Conservation (phyloP, 2,329 filamentous ascomycete genomes). For the Fusarium robinianum region DNA sequence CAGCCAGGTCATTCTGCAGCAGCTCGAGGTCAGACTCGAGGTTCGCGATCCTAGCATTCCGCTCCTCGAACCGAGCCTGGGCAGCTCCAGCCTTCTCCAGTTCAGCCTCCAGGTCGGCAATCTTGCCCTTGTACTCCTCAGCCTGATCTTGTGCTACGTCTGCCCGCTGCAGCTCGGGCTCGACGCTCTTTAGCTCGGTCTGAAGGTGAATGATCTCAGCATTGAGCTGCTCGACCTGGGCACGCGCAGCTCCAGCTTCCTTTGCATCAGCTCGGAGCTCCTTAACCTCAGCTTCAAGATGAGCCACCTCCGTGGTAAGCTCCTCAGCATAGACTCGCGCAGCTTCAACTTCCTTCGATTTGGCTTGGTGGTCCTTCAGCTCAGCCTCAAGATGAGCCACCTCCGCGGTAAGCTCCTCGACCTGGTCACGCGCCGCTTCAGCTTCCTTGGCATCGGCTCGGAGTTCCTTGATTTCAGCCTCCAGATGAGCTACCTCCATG, state of each 20-base stretch:
- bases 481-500: slow-evolving; percentile 46
- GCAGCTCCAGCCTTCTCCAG: slow-evolving; percentile 21
- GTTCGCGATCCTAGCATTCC: slow-evolving; percentile 26
- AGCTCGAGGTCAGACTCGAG: slow-evolving; percentile 44
- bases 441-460: slow-evolving; percentile 25
- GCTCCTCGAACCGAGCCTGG: slow-evolving; percentile 25
- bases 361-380: slow-evolving; percentile 21
- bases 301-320: slow-evolving; percentile 47
- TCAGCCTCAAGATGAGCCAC: slow-evolving; percentile 45
- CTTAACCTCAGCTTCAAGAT: slow-evolving; percentile 46
- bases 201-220: slow-evolving; percentile 21
- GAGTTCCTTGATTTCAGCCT: slow-evolving; percentile 40
- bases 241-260: slow-evolving; percentile 11
- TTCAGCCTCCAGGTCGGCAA: slow-evolving; percentile 29
- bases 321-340: slow-evolving; percentile 32
- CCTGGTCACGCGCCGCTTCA: slow-evolving; percentile 22
- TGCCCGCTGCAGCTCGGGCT: slow-evolving; percentile 26
- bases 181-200: too few species aligned
- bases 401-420: slow-evolving; percentile 43
- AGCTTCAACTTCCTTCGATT: slow-evolving; percentile 39
- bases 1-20: slow-evolving; percentile 25
- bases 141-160: slow-evolving; percentile 19
- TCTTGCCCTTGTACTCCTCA: slow-evolving; percentile 26
- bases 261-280: too few species aligned
- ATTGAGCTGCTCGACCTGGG: slow-evolving; percentile 22